Conservation (phyloP, 2,329 filamentous ascomycete species). For the Colletotrichum sidae region DNA sequence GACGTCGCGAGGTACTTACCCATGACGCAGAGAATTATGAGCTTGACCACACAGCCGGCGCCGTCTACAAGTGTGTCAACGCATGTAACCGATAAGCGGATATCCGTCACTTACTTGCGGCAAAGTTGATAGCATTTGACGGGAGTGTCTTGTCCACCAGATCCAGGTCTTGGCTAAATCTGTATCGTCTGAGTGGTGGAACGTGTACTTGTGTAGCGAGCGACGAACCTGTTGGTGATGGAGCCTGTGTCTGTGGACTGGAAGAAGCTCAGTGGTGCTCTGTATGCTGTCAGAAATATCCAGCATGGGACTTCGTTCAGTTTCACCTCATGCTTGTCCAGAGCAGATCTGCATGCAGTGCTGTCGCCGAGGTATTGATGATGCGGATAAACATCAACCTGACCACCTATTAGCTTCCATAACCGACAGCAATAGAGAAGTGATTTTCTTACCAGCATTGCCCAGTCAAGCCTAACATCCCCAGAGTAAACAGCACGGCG, state of each 20-base stretch:
- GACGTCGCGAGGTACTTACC: conserved; percentile 41
- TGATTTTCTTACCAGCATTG: conserved; percentile 12
- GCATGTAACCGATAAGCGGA: no score
- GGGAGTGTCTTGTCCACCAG: conserved; percentile 12
- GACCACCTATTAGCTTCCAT: not conserved
- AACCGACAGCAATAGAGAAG: not conserved
- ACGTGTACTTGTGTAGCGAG: fast-evolving
- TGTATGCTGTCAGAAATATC: not conserved
- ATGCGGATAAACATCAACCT: conserved; percentile 25
- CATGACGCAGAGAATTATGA: conserved; percentile 16
- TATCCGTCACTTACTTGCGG: not conserved
- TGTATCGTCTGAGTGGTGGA: not conserved
- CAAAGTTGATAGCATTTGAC: conserved; percentile 3
- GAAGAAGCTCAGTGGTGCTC: conserved; percentile 16
- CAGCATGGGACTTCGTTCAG: not conserved
- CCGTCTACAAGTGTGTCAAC: not conserved
- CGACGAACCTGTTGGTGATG: conserved; percentile 1
- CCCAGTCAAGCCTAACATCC: not conserved
- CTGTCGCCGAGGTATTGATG: conserved; percentile 10
- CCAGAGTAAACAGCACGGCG: not conserved
- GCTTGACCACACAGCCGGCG: conserved; percentile 9
- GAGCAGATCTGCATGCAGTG: conserved; percentile 13
- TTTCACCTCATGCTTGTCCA: conserved; percentile 9
- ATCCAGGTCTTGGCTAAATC: conserved; percentile 19
- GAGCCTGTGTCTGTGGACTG: conserved; percentile 14